Evolutionary conservation across 2,329 filamentous ascomycete species (phyloP), one percentile per base, ranked within the genome.

Genomic region (Ceratocystis cubensis): DNA sequence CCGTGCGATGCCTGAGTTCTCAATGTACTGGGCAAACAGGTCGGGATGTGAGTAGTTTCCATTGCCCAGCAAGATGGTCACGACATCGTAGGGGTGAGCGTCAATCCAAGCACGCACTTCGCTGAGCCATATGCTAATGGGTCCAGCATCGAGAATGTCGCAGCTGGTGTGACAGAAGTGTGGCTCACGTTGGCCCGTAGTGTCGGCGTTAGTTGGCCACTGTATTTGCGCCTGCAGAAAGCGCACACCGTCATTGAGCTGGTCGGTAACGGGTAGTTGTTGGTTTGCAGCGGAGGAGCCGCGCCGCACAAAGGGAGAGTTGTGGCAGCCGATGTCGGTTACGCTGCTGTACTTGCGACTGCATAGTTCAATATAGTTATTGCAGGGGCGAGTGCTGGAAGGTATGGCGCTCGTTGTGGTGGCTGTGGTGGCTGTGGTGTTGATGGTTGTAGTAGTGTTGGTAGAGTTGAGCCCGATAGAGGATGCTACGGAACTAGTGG

Each of bases 111-210:
- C 74, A 45, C 80, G 80, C 13, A 96, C 88, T 0, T 79, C 80
- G 5, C 78, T 78, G 44, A 96, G 84, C 78, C 90, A 94, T 56
- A 83, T 78, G 65, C 87, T 84, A 63, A 94, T 87, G 6, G 88
- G 86, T 0, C 93, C 92, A 1, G 83, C 89, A 71, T 96, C 87
- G 41, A 96, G 82, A 2, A 96, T 78, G 70, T 91, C 83, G 76
- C 92, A 96, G 59, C 82, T 86, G 1, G 88, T 89, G 75, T 96
- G 92, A 75, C 92, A 96, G 71, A 94, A 90, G 75, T 90, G 88
- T 59, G 82, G 82, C 1, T 77, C 78, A 46, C 74, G 76, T 70
- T 81, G 80, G 33, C 69, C 70, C 0, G 77, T 78, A 8, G 46
- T 37, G 61, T 63, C 59, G 45, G 74, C 77, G 70, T 82, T 80